These are phyloP conservation scores for Ceraceosorus bombacis DNA, from an alignment of 1,284 basidiomycete species.

Conservation along the genomic window DNA sequence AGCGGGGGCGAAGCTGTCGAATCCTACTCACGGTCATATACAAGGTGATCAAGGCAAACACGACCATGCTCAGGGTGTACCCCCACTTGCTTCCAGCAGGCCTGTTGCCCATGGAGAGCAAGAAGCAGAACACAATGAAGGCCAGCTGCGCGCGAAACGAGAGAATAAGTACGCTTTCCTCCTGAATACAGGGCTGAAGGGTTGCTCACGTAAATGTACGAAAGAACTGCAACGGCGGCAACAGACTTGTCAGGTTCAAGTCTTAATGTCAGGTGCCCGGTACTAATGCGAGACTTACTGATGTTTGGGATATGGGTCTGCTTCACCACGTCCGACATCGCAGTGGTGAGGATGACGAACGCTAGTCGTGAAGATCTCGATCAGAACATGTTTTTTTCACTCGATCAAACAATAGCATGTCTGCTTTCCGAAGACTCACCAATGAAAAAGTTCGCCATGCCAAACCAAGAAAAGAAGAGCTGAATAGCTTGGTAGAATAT, in stretches of 20 bases:
- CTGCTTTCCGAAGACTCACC: background rate
- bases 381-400: background rate
- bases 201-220: constrained; percentile 37
- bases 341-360: constrained; percentile 39
- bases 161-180: background rate
- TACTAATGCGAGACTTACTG: constrained; percentile 3
- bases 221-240: constrained; percentile 16
- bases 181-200: background rate
- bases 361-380: constrained; percentile 1
- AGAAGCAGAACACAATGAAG: constrained; percentile 45
- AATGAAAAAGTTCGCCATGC: constrained; percentile 37
- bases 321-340: constrained; percentile 29
- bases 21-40: constrained; percentile 34
- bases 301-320: constrained; percentile 35
- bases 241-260: background rate
- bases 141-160: constrained; percentile 10
- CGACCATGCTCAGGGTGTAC: constrained; percentile 42
- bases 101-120: constrained; percentile 46
- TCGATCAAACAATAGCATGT: background rate
- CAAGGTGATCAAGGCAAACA: constrained; percentile 40
- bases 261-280: no score
- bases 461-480: constrained; percentile 51
- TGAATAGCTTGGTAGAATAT: constrained; percentile 44
- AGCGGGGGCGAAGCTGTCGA: background rate
- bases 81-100: constrained; percentile 40